These are phyloP conservation scores for Porcisia deanei DNA, from an alignment of 208 protist genomes.

Conservation along the genomic window DNA sequence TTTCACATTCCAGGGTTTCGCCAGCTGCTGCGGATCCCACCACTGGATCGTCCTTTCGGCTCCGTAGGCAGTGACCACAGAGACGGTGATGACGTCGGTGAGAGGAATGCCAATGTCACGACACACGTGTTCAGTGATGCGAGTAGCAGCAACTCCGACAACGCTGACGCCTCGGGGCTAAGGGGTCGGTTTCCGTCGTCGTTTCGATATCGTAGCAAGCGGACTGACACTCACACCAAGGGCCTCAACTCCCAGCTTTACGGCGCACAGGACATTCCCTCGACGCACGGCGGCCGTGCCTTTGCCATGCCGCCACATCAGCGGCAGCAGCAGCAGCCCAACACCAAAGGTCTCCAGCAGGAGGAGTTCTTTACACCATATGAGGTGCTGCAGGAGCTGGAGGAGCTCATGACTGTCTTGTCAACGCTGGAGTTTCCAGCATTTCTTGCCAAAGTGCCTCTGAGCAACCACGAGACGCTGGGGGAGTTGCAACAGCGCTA, in stretches of 20 bases:
- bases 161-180: neutral
- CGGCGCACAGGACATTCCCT: slow-evolving; percentile 12
- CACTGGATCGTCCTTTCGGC: slow-evolving; percentile 19
- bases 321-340: slow-evolving; percentile 21
- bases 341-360: slow-evolving; percentile 24
- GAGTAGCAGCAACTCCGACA: neutral
- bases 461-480: slow-evolving; percentile 58
- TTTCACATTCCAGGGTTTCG: slow-evolving; percentile 61
- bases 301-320: slow-evolving; percentile 3
- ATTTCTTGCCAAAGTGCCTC: slow-evolving; percentile 28
- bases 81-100: neutral
- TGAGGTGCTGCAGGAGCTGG: slow-evolving; percentile 45
- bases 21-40: slow-evolving; percentile 45
- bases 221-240: neutral
- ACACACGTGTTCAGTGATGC: neutral
- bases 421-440: slow-evolving; percentile 25
- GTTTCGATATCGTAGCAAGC: neutral
- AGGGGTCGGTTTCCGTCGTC: neutral
- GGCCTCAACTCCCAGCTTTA: slow-evolving; percentile 5
- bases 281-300: slow-evolving; percentile 13
- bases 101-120: neutral
- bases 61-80: slow-evolving; percentile 1
- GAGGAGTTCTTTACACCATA: slow-evolving; percentile 50
- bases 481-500: slow-evolving; percentile 48
- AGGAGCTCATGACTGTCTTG: slow-evolving; percentile 37